Base-by-base conservation (phyloP, 1,284 basidiomycete species). In the Cystobasidium pallidum region DNA sequence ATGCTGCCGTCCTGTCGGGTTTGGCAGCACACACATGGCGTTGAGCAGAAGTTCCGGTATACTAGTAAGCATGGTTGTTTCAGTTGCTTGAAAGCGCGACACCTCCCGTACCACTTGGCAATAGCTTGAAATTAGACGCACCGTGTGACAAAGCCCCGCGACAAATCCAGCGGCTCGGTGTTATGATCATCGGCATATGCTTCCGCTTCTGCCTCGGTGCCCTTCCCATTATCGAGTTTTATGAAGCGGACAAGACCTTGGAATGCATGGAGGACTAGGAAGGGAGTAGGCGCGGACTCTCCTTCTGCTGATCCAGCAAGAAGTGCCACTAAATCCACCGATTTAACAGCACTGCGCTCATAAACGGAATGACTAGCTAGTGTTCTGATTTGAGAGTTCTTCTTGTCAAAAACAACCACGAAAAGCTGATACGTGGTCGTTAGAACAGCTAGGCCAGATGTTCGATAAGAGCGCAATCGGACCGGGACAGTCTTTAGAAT, bases 211-310 rank as follows among this genome's bases (percentile, higher is more conserved):
- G 19, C 17, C 21, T 43, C 17, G 10, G 2, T 15, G 32, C 43
- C n/a, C 17, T 51, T n/a, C 2, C 41, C 54, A 24, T 51, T 41
- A 17, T 65, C 34, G 19, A 79, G 73, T 1, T 75, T 74, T n/a
- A 79, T 62, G 55, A 79, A 59, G 13, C 77, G 66, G 11, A 76
- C 39, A n/a, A 78, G 73, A 2, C 77, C 77, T 47, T 73, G 64
- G 71, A 77, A 79, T n/a, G 75, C 77, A 58, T 78, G 75, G 2
- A 78, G 63, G 45, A 74, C 45, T 39, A 77, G 26, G 71, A 70
- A 76, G 13, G 72, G 52, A 2, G 28, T 30, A 2, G 39, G 21
- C 45, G 70, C 45, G 65, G 77, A 74, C 21, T 64, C 57, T 24
- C 74, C 75, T 47, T 63, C 63, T 34, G 75, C 57, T 8, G 76